Evolutionary conservation across 257 asterid species (phyloP), one percentile per base, ranked within the genome.

Genomic region (Echites panduratus): DNA sequence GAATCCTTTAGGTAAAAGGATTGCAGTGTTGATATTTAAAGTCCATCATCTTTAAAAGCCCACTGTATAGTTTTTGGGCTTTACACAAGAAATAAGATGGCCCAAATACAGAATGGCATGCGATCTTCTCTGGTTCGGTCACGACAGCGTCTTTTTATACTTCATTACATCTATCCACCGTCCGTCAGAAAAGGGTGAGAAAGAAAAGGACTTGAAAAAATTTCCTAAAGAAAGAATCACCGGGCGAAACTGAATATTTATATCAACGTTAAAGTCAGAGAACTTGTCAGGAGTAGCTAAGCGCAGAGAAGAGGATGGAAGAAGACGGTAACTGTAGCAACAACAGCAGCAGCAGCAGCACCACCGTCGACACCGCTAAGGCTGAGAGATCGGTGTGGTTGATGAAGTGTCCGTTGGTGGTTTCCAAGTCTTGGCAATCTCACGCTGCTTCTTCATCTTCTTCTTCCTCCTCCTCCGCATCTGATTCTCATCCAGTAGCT

Each of bases 321-420:
- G 92, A 88, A 49, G 95, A 83, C 43, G 73, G 76, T 32, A 82
- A 80, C 63, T 73, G 79, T 38, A 70, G 72, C 73, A 40, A 65
- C 41, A 74, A 52, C 70, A 73, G 41, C 73, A 40, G 69, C 41
- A 74, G 58, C 70, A 73, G 41, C 53, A 76, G 24, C 71, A 69
- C 47, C 74, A 52, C 68, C 63, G 81, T 90, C 13, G 96, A 92
- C 68, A 78, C 88, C 8, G 67, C 81, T 20, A 90, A 81, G 71
- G 79, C 93, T 54, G 97, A 89, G 26, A 85, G 90, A 78, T 76
- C 95, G 66, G 91, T 90, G 19, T 93, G 97, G 97, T 87, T 93
- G 27, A 90, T 93, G 95, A 93, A 93, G 88, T 90, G 96, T 64
- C 97, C 98, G 9, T 85, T 89, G 7, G 88, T 84, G n/a, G 95